These are phyloP conservation scores for Tricholoma bakamatsutake DNA, from an alignment of 768 basidiomycete genomes.

Conservation along the genomic window DNA sequence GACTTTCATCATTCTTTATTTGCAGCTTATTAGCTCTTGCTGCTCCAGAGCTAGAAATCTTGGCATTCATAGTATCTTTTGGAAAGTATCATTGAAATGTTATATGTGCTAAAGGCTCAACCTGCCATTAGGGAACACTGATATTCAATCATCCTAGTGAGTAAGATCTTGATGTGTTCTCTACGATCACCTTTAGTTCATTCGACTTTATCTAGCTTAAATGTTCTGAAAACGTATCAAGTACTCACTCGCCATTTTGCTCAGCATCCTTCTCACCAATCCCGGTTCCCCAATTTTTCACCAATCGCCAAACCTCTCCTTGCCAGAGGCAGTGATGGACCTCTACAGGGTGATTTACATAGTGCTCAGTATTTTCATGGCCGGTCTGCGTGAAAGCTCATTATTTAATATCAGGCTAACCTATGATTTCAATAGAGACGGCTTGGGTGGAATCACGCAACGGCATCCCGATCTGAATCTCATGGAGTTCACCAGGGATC, in stretches of 20 bases:
- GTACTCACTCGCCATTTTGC: constrained; percentile 55
- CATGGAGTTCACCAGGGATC: constrained; percentile 15
- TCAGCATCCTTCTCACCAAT: constrained; percentile 43
- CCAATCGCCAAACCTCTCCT: constrained; percentile 50
- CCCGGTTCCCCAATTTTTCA: constrained; percentile 61
- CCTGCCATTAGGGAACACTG: constrained; percentile 57
- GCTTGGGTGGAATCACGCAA: constrained; percentile 51
- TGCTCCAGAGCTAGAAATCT: constrained; percentile 77
- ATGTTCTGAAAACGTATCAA: constrained; percentile 73
- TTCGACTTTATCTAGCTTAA: constrained; percentile 37
- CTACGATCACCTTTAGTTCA: not conserved
- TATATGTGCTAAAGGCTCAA: not conserved
- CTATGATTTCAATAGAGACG: constrained; percentile 45
- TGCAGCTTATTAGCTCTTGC: constrained; percentile 68
- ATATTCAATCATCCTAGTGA: constrained; percentile 55
- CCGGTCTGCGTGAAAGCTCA: constrained; percentile 35
- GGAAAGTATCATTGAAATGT: constrained; percentile 36
- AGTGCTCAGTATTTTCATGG: constrained; percentile 86
- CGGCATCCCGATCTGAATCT: constrained; percentile 63
- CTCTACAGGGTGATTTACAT: constrained; percentile 65
- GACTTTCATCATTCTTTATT: not conserved
- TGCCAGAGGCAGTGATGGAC: constrained; percentile 55
- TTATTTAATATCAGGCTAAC: not conserved
- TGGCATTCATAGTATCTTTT: constrained; percentile 71
- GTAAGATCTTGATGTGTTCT: constrained; percentile 18